Base-by-base conservation (phyloP, 257 asterid species). In the Ilex asprella region DNA sequence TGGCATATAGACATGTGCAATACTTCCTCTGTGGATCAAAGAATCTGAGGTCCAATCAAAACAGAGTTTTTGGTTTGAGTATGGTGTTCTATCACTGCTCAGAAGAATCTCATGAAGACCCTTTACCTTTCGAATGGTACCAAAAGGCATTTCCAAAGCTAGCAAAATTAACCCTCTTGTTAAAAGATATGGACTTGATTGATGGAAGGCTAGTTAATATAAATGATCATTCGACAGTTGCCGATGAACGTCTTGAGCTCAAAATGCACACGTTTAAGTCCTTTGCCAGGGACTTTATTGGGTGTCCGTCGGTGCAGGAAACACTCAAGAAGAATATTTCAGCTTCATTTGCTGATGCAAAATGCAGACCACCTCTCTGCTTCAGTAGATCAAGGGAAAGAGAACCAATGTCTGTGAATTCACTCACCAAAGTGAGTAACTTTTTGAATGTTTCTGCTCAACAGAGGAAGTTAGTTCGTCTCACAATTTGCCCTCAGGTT, bases 381-480 rank as follows among this genome's bases (percentile, higher is more conserved):
- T 89, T 92, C 58, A 55, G 78, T 49, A 67, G 64, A 50, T 68
- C 62, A 11, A 67, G 75, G 55, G 96, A 87, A 60, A 70, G 85
- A 65, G 85, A 74, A 6, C 78, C 79, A 0, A 71, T 90, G 30
- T 62, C 56, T 2, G 74, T 82, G 56, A 79, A 62, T 66, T 87
- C 95, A 2, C 71, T 90, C 54, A 80, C 91, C 0, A 82, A 79
- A 76, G 78, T 89, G 13, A 70, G 94, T 12, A 79, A 75, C 61
- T 76, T 85, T 61, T 60, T 87, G 79, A 65, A 81, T 73, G 68
- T 92, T 49, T 84, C 91, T 2, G 86, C 95, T 0, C 96, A 85
- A 79, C 94, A 80, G 47, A 86, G 91, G 81, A 86, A 86, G 79
- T 78, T 75, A 64, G 86, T 89, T 47, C 72, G 99, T 72, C 79